Evolutionary conservation across 257 asterid species (phyloP).

Genomic region (Striga asiatica): DNA sequence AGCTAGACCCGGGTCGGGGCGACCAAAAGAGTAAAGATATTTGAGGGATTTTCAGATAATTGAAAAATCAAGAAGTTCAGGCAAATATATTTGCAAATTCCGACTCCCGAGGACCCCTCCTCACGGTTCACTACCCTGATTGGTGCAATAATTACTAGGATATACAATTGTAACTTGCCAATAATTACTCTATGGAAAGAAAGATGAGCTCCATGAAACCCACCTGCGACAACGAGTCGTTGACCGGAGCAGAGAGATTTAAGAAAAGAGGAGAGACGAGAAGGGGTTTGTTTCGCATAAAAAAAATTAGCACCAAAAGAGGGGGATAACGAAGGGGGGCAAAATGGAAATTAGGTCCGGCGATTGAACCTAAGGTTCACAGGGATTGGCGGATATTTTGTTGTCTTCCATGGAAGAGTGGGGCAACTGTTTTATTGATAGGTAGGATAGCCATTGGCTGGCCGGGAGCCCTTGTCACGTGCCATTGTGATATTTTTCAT

Average conservation of each 20-base stretch:
- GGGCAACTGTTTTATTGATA: too few species aligned
- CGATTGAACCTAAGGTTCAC: constrained; percentile 3
- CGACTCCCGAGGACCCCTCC: constrained; percentile 33
- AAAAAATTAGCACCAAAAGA: background rate
- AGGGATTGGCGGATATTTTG: too few species aligned
- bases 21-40: background rate
- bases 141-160: constrained; percentile 17
- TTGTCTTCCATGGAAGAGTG: too few species aligned
- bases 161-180: constrained; percentile 14
- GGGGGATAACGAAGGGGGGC: too few species aligned
- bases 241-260: constrained; percentile 9
- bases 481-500: too few species aligned
- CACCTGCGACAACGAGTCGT: constrained; percentile 19
- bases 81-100: constrained; percentile 20
- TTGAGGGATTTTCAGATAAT: constrained; percentile 5
- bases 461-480: too few species aligned
- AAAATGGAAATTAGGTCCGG: constrained; percentile 6
- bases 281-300: constrained; percentile 17
- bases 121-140: constrained; percentile 22
- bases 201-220: constrained; percentile 16
- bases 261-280: background rate
- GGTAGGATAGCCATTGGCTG: too few species aligned
- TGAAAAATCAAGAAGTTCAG: background rate
- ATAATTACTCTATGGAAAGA: background rate
- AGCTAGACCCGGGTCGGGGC: constrained; percentile 16